Evolutionary conservation across 1,284 basidiomycete species (phyloP), one percentile per base, ranked within the genome.

Genomic region (Bjerkandera adusta): DNA sequence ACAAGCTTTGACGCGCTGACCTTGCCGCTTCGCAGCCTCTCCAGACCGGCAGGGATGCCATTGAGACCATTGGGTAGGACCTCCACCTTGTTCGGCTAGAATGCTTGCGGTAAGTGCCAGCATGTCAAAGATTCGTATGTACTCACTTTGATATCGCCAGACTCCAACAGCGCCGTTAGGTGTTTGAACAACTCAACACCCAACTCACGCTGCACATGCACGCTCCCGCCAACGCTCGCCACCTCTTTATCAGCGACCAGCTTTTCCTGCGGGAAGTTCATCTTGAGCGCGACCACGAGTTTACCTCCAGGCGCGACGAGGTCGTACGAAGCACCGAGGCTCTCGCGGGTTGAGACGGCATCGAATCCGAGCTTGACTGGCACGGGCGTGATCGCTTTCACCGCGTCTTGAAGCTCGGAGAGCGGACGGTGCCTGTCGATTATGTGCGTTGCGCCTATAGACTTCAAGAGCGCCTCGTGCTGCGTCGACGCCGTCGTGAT

Each of bases 401-500:
- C 8, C 5, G 55, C 27, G 8, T 8, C 27, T 13, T 36, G 44
- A 34, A 64, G 48, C 13, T 18, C 32, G n/a, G 54, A 30, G 30
- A 46, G 45, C 18, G 55, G 40, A 5, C 48, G 53, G 15, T 48
- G 45, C 36, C 65, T 63, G 47, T 67, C 8, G 27, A 8, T n/a
- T 8, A 72, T 59, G 47, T 68, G 66, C 1, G 68, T 69, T 2
- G 70, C 72, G 3, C 77, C 75, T 13, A 76, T 60, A 1, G 63
- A 64, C 49, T 72, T 71, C 43, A 78, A 64, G 46, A 57, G 62
- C 0, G 56, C 64, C 1, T 57, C 54, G 55, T 79, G 71, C 49
- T 68, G 68, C 6, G 61, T 51, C 5, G 76, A 79, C 7, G 74
- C 66, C 6, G 76, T 77, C 1, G 72, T 62, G 52, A 79, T 69